Evolutionary conservation across 805 yeast species (phyloP), one percentile per base, ranked within the genome.

Genomic region (Schizosaccharomyces japonicus): DNA sequence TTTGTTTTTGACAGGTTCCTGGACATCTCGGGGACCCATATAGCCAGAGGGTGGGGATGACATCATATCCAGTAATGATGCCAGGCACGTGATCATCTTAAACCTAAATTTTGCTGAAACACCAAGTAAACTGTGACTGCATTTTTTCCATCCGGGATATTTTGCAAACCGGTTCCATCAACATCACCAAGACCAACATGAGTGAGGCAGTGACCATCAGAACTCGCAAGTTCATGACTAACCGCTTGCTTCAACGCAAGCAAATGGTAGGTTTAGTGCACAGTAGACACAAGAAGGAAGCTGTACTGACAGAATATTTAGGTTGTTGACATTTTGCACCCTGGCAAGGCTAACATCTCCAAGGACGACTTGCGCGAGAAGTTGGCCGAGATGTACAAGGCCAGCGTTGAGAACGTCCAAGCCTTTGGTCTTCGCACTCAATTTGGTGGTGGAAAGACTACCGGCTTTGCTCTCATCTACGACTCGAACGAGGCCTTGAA

Each of bases 351-450:
- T 63, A 90, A 87, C 75, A 95, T 90, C 66, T 78, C 98, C 67
- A 90, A 90, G 82, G 95, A 84, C 69, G 98, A 90, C 73, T 78
- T 90, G 71, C 83, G 96, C 69, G 96, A 80, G 70, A 80, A 75
- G 69, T 74, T 82, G 63, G 81, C 93, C 66, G 75, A 76, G 61
- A 70, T 75, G 63, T 82, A 82, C 90, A 80, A 80, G 75, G 72
- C 84, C 64, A 92, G 80, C 64, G 80, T 80, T 75, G 92, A 81
- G 62, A 79, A 87, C 63, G 85, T 82, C 56, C 85, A 96, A 57
- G 98, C 87, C 61, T 90, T 90, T 66, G 96, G 96, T 69, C 82
- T 90, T 94, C 81, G 94, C 78, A 90, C 96, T 63, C 92, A 83
- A 72, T 90, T 75, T 71, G 99, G 99, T 82, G 99, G 99, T 72